Conservation (phyloP, 805 yeast genomes). For the Monosporozyma aquatica region DNA sequence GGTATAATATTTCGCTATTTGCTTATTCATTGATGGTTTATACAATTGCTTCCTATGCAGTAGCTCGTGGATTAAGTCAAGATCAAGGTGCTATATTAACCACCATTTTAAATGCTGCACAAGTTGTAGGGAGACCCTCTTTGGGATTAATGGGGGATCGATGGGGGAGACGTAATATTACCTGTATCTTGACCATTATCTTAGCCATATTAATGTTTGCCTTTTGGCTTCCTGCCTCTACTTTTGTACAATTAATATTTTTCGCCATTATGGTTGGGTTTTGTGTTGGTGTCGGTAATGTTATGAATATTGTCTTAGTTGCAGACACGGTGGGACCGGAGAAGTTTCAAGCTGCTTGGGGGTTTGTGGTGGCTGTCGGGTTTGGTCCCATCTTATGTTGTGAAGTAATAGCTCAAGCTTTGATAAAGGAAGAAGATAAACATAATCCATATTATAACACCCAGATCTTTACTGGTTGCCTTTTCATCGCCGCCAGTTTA, state of each 20-base stretch:
- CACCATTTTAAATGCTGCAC: slow-evolving; percentile 39
- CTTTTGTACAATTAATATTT: slow-evolving; percentile 34
- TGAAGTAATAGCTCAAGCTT: slow-evolving; percentile 47
- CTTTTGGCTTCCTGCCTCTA: slow-evolving; percentile 42
- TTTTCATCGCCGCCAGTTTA: slow-evolving; percentile 37
- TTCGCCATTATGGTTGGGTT: slow-evolving; percentile 39
- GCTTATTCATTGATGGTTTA: slow-evolving; percentile 39
- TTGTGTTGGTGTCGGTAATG: slow-evolving; percentile 38
- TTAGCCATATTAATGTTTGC: slow-evolving; percentile 34
- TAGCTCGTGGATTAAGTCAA: slow-evolving; percentile 37
- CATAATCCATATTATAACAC: slow-evolving; percentile 46
- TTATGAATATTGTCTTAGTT: slow-evolving; percentile 34
- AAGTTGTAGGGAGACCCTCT: slow-evolving; percentile 41
- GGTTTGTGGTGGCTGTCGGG: slow-evolving; percentile 27
- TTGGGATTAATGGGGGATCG: slow-evolving; percentile 40
- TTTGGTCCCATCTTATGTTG: slow-evolving; percentile 33
- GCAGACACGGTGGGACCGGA: slow-evolving; percentile 35
- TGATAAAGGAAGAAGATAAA: slow-evolving; percentile 26
- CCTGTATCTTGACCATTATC: slow-evolving; percentile 31
- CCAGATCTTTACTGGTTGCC: slow-evolving; percentile 50
- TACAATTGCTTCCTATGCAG: slow-evolving; percentile 40
- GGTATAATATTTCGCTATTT: slow-evolving; percentile 32
- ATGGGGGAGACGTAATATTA: slow-evolving; percentile 39
- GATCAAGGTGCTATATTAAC: slow-evolving; percentile 38
- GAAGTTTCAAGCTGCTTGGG: slow-evolving; percentile 34